Conservation (phyloP, 1,284 basidiomycete genomes). For the Rhodotorula sp. region DNA sequence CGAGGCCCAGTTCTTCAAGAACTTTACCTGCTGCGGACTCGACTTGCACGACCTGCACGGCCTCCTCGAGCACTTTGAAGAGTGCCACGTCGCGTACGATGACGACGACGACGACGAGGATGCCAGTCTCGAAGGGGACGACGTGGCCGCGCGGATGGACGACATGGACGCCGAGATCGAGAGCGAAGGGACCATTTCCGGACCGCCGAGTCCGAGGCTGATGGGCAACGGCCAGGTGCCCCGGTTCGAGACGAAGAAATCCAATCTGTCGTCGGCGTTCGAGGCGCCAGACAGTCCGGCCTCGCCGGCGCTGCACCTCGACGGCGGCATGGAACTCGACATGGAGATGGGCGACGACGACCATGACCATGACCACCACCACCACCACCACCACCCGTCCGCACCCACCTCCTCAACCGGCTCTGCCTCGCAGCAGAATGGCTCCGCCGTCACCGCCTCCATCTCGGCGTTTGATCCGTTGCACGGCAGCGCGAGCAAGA, state of each 20-base stretch:
- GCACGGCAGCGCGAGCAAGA: constrained; percentile 30
- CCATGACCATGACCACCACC: constrained; percentile 1
- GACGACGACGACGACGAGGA: constrained; percentile 30
- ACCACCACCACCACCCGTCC: constrained; percentile 9
- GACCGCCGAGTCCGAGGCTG: constrained; percentile 36
- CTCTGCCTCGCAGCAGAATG: constrained; percentile 10
- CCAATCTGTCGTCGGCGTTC: constrained; percentile 24
- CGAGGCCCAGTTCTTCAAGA: constrained; percentile 59
- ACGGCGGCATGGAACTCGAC: constrained; percentile 41
- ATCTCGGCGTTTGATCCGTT: constrained; percentile 16
- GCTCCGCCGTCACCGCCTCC: constrained; percentile 4
- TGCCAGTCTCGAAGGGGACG: constrained; percentile 34
- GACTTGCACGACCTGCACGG: constrained; percentile 77
- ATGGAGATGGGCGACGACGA: constrained; percentile 43
- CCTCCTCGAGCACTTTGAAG: constrained; percentile 81
- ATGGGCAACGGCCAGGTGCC: not conserved
- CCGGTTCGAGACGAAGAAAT: constrained; percentile 35
- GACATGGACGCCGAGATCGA: constrained; percentile 15
- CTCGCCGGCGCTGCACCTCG: constrained; percentile 24
- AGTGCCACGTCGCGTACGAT: constrained; percentile 62
- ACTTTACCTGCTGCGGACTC: constrained; percentile 79
- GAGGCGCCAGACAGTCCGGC: constrained; percentile 36
- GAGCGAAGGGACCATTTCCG: constrained; percentile 39
- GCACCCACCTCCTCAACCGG: constrained; percentile 1
- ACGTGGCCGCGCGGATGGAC: not conserved